phyloP scores from a whole-genome alignment of 2,329 filamentous ascomycete species.

The Magnaporthiopsis poae region DNA sequence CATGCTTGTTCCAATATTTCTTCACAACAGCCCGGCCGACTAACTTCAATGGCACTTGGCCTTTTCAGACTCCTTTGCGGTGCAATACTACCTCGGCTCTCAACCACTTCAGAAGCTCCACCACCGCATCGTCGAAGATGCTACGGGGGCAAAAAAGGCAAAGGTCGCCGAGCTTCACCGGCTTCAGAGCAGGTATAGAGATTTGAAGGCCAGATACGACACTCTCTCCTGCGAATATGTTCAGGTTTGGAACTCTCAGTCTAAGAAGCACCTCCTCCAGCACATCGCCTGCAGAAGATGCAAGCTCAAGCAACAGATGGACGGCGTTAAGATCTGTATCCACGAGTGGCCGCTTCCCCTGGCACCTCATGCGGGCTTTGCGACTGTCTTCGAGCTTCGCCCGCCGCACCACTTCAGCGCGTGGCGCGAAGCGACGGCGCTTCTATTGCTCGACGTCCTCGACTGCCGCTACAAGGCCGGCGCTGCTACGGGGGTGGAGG shows the following conservation, averaged over 20 bases:
- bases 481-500: no score
- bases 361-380: slow-evolving; percentile 21
- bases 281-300: slow-evolving; percentile 21
- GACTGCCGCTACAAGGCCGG: slow-evolving; percentile 11
- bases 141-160: slow-evolving; percentile 16
- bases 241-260: not conserved
- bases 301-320: slow-evolving; percentile 19
- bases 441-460: slow-evolving; percentile 31
- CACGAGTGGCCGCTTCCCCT: slow-evolving; percentile 48
- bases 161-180: slow-evolving; percentile 26
- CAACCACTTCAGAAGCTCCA: slow-evolving; percentile 26
- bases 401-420: slow-evolving; percentile 28
- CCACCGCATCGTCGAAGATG: slow-evolving; percentile 28
- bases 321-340: slow-evolving; percentile 31
- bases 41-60: not conserved
- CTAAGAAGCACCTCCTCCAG: no score
- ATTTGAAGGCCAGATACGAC: slow-evolving; percentile 17
- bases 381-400: slow-evolving; percentile 43
- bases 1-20: no score
- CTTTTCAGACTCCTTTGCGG: slow-evolving; percentile 30
- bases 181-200: slow-evolving; percentile 20
- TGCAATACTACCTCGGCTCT: slow-evolving; percentile 38
- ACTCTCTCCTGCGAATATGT: slow-evolving; percentile 7
- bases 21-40: no score
- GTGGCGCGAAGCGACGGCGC: slow-evolving; percentile 41